Evolutionary conservation across 2,329 filamentous ascomycete species (phyloP), one percentile per base, ranked within the genome.

Genomic region (Neofusicoccum sp.): DNA sequence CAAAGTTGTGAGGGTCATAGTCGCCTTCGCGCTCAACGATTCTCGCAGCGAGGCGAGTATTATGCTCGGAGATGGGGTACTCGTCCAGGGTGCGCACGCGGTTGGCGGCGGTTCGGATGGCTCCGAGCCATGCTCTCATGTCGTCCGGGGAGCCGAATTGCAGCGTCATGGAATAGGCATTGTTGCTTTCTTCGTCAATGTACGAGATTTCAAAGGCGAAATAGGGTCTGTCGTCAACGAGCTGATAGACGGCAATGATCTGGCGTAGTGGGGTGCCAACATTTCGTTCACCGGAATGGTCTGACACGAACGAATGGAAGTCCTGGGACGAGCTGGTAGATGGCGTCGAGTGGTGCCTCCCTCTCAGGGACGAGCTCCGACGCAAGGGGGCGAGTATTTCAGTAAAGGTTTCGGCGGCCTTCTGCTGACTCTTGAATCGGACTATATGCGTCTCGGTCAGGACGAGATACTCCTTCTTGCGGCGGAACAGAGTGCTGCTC

Each of bases 381-480:
- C 73, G 24, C 67, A 72, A 70, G 6, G 30, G 7, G 34, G 20
- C 60, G 73, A 63, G 65, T 65, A 41, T 60, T 45, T 61, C 33
- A 24, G 82, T 80, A 66, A 89, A 90, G 40, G 80, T 77, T 61
- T 90, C 87, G 30, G 82, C 79, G 11, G 88, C 88, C 70, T 87
- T 87, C 45, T 79, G 75, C 65, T 89, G 85, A 67, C 78, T 88
- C 72, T 89, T 89, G 77, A 88, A 89, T 11, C 87, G 82, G 59
- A 89, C 75, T 60, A 90, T 75, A 71, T 89, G 85, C 5, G 82
- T 84, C 65, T 89, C 87, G 6, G 87, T 90, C 65, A 90, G 76
- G 12, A 90, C 88, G 59, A 90, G 76, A 67, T 88, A 90, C 70
- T 90, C 87, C 73, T 83, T 87, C 76, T 87, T 89, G 75, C 89